Base-by-base conservation (phyloP, 2,329 filamentous ascomycete species). In the Sporothrix humicola region DNA sequence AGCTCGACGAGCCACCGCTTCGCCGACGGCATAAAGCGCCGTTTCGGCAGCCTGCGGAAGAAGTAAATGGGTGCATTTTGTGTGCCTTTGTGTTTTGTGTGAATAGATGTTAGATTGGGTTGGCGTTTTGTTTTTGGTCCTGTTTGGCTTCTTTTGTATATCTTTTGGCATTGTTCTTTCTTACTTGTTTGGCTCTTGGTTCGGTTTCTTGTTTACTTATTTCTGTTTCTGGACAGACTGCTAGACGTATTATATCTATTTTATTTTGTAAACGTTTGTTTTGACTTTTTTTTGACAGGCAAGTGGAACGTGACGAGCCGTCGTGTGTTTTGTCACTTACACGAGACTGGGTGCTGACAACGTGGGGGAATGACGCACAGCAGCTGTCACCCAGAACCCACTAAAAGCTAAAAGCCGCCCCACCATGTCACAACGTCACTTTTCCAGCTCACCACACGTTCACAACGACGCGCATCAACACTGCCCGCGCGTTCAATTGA, bases 21-120 rank as follows among this genome's bases (percentile, higher is more conserved):
- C 8, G 81, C 84, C 13, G 85, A 88, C 42, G 87, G 86, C 1
- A 77, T 90, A 58, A 89, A 86, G 82, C 82, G 83, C 58, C 83
- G 87, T 17, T 83, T 89, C 71, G 87, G 87, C 37, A 88, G 85
- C 77, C 78, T 90, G 71, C 83, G 86, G 63, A 82, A 82, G 71
- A 86, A 83, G 80, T 85, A 82, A 76, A 1, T 7, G 7, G 9
- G n/a, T 23, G n/a, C 7, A 37, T 37, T 37, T 37, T 37, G 31
- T 5, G 31, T 37, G 31, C 31, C 1, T 5, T 2, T 37, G 31
- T 37, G 31, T 37, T 37, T 37, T 37, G 31, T 37, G 31, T 37
- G 31, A 37, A 9, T 65, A 23, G 37, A 46, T 3, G 37, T 15
- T 56, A 42, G 54, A 48, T 48, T 50, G 6, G 42, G 26, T 15